A percentile compares a stretch with the other conserved stretches of the same genome.
phyloP scores from a whole-genome alignment of 78 protist species.

The Dictyostelium intermedium region DNA sequence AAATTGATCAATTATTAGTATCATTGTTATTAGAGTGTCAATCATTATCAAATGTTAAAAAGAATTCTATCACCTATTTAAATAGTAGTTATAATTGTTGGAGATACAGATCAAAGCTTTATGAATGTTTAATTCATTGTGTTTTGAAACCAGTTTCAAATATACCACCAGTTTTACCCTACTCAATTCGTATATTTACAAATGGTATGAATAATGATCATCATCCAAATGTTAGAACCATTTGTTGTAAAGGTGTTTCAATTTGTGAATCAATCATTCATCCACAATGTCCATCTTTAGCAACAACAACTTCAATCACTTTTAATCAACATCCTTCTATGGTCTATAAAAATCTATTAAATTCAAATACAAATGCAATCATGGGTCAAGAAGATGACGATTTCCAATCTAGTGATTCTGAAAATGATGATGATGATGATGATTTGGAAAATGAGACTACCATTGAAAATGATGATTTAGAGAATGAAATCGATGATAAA shows the following conservation, averaged over 20 bases:
- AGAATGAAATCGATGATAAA: not conserved
- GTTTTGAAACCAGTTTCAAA: conserved; percentile 18
- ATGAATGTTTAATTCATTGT: conserved; percentile 25
- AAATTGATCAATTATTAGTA: conserved; percentile 34
- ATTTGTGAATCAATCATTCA: conserved; percentile 61
- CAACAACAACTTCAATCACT: not conserved
- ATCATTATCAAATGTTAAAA: conserved; percentile 15
- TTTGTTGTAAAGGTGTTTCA: conserved; percentile 24
- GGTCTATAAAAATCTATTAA: not conserved
- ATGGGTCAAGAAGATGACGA: not conserved
- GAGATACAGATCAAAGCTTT: conserved; percentile 23
- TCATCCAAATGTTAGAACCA: conserved; percentile 7
- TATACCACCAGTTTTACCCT: conserved; percentile 53
- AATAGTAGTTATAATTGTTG: conserved; percentile 1
- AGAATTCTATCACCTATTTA: not conserved
- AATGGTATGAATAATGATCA: conserved; percentile 28
- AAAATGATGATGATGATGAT: not conserved
- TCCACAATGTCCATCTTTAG: conserved; percentile 55
- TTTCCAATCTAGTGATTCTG: not conserved
- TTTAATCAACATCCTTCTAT: not conserved
- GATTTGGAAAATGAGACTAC: not conserved
- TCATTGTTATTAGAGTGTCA: conserved; percentile 38
- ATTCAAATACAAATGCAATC: not conserved
- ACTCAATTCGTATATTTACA: conserved; percentile 36
- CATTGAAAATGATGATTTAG: not conserved